Base-by-base conservation (phyloP, 2,329 filamentous ascomycete species). In the Pseudocercospora macadamiae region DNA sequence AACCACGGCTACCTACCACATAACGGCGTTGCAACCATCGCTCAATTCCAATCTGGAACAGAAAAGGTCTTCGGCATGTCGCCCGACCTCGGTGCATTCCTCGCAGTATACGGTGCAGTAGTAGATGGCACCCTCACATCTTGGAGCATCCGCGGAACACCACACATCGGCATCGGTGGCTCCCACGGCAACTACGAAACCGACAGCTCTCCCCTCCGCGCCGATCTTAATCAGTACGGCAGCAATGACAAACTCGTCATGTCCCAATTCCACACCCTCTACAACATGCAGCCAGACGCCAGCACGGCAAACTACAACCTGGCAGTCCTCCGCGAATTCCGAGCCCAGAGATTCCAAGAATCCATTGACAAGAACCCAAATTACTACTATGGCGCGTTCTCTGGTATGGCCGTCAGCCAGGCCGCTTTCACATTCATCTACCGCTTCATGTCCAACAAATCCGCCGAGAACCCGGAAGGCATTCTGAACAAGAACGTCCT, bases 121-220 rank as follows among this genome's bases (percentile, higher is more conserved):
- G 54, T 74, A 23, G 70, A 70, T 48, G 73, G 73, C 14, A 63
- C 68, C 54, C 47, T 66, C 10, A 54, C 59, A 0, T 54, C 59
- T 2, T 73, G 70, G 68, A 68, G 64, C 8, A 73, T 73, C 23
- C 63, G 65, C n/a, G 71, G 70, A 10, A 53, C 45, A 7, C 62
- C 64, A 14, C 66, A 66, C 52, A 61, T 54, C 25, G 68, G 69
- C 23, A 66, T 70, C 42, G 63, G 64, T 28, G 67, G 66, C 26
- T 64, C 60, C 23, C 53, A 75, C 62, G 68, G 68, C 64, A 71
- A 73, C 55, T 75, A 74, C 56, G 74, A 76, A 60, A 51, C 61
- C 26, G 74, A 76, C 52, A 65, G 57, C 7, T 73, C 70, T 14
- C 72, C 73, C 1, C 64, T 66, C 14, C 64, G 70, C 28, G 66